Evolutionary conservation across 345 rosid genomes (phyloP), one percentile per base, ranked within the genome.

Genomic region (Salix caprea): DNA sequence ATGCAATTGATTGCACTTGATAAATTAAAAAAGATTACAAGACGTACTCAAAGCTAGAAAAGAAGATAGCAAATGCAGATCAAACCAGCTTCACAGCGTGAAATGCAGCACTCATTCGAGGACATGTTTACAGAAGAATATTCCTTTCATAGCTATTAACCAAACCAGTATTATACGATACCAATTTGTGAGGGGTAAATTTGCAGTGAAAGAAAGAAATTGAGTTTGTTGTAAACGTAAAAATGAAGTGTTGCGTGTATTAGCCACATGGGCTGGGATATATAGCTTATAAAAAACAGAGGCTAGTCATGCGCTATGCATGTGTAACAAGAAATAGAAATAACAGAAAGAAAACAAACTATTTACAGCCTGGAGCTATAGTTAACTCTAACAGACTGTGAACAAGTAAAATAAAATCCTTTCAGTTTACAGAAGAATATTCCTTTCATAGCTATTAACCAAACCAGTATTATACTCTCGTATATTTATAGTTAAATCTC

Each of bases 1-100:
- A 79, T 76, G 54, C 28, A 1, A n/a, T 10, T 58, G 85, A 82
- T 74, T 71, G 66, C 44, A 56, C 28, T 70, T 50, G 42, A 30
- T 30, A 48, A 39, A 50, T 40, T 42, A 74, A 5, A 19, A 77
- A 72, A 67, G 46, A 44, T 62, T 16, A 24, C 5, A 15, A 68
- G 50, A 39, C n/a, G n/a, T n/a, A n/a, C 18, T 30, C 54, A 37
- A 37, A 12, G 44, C 48, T 42, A 67, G 3, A 54, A 75, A 46
- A 28, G 60, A 61, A 6, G 61, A 18, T 13, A 26, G 6, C 4
- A 34, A 56, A 19, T 5, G 28, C 28, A 67, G 54, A 36, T 6
- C 2, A 58, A 23, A 46, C 34, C 50, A 37, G 13, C 34, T 14
- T 37, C 66, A 37, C n/a, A 32, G 19, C 15, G 14, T 23, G 48